Base-by-base conservation (phyloP, 306 rosid genomes). In the Prosopis cineraria region DNA sequence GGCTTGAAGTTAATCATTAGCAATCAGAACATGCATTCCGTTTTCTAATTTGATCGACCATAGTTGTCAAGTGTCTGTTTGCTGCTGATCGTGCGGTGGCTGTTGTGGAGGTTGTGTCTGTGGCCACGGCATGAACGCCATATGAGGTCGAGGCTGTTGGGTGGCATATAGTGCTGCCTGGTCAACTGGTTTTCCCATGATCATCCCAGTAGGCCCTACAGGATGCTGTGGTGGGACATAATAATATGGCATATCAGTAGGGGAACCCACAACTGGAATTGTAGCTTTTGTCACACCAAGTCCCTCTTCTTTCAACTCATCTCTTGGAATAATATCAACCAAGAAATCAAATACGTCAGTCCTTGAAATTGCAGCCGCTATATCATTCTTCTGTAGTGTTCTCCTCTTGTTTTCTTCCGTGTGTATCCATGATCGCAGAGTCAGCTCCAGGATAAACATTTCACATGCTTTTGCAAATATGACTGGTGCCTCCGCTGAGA, bases 391-490 rank as follows among this genome's bases (percentile, higher is more conserved):
- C 44, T 93, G 96, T 4, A 93, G 79, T 19, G 93, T 90, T 78
- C 96, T 83, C 86, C 97, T 89, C 82, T 93, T 89, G 89, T 90
- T 90, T 77, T 89, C 93, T 75, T 90, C 92, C 0, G 97, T 86
- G 81, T 90, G 96, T 70, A 90, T 89, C 97, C 97, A 90, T 1
- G 97, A 90, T 7, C 97, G 89, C 85, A 92, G 58, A 69, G 97
- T 92, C 83, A 92, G 63, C 87, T 93, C 97, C 79, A 90, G 76
- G 81, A 85, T 86, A 84, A 90, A 90, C 89, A 92, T 87, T 77
- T 92, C 97, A 36, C 96, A 90, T 39, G 97, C 97, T 81, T 90
- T 92, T 8, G 93, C 96, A 72, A 93, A 90, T 76, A 93, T 73
- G 45, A 89, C 96, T 0, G 96, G 93, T 52, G 96, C 97, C 83